These are phyloP conservation scores for Mortierella hygrophila DNA, from an alignment of 192 early-diverging fungal genomes.

Conservation along the genomic window DNA sequence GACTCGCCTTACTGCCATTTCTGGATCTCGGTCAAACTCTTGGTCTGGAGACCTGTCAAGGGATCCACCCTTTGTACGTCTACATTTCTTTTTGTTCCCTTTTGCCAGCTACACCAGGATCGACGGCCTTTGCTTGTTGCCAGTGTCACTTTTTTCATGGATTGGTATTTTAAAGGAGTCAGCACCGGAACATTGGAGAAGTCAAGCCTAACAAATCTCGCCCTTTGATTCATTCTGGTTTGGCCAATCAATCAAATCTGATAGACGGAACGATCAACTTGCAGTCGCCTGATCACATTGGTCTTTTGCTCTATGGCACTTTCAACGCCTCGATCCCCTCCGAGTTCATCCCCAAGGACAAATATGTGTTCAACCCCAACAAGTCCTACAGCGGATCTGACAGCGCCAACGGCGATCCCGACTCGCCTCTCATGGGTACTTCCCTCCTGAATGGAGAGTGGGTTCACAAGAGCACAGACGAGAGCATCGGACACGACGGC, in stretches of 20 bases:
- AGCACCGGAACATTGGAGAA: not conserved
- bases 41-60: conserved; percentile 84
- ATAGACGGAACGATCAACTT: conserved; percentile 89
- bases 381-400: conserved; percentile 56
- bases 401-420: conserved; percentile 31
- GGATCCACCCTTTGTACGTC: conserved; percentile 71
- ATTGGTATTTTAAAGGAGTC: not conserved
- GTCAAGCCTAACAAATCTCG: not conserved
- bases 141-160: not conserved
- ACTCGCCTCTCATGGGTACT: conserved; percentile 17
- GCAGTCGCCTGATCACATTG: conserved; percentile 94
- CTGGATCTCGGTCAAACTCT: conserved; percentile 73
- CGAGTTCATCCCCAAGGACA: conserved; percentile 78
- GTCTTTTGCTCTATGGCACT: conserved; percentile 90
- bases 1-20: conserved; percentile 91
- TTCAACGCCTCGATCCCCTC: conserved; percentile 97
- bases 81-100: conserved; percentile 4
- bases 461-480: conserved; percentile 75
- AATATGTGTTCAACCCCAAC: conserved; percentile 73
- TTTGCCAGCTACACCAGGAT: not conserved
- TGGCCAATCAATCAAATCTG: not conserved
- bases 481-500: conserved; percentile 75
- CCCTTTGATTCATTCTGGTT: not conserved
- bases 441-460: conserved; percentile 73
- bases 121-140: too few relatives aligned